Percentiles rank a stretch among this genome's conserved stretches.
Evolutionary conservation across 177 flowering plant species (phyloP).

Genomic region (Vitis hybrid): DNA sequence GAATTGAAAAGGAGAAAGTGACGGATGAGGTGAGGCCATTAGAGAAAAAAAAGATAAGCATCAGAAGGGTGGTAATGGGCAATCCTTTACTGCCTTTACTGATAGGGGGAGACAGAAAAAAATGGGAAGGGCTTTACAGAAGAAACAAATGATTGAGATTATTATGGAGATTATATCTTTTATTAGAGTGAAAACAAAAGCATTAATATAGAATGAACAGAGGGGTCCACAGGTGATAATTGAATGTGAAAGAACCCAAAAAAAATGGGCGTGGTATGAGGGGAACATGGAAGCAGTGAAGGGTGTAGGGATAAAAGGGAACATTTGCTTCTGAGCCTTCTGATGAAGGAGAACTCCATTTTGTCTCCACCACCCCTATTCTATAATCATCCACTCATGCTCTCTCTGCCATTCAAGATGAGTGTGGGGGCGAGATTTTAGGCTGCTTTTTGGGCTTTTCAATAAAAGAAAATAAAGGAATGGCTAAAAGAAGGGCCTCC

Average conservation of each 20-base stretch:
- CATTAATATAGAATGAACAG: not conserved
- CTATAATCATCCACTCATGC: not conserved
- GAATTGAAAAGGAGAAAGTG: too few relatives aligned
- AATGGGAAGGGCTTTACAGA: slow-evolving; percentile 14
- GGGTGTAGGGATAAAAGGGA: slow-evolving; percentile 26
- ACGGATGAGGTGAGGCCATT: too few relatives aligned
- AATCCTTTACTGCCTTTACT: not conserved
- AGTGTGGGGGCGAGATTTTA: slow-evolving; percentile 7
- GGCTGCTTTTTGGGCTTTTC: slow-evolving; percentile 13
- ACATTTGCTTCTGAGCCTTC: slow-evolving; percentile 24
- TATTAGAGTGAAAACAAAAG: slow-evolving; percentile 13
- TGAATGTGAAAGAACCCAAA: slow-evolving; percentile 18
- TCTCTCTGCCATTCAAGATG: not conserved
- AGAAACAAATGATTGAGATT: slow-evolving; percentile 27
- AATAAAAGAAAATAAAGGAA: not conserved
- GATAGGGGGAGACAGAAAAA: not conserved
- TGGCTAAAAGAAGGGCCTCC: not conserved
- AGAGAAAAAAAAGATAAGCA: not conserved
- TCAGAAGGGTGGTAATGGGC: not conserved
- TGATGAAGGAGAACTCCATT: slow-evolving; percentile 9
- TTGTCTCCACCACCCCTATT: slow-evolving; percentile 13
- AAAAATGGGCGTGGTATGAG: slow-evolving; percentile 25
- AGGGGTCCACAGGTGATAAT: slow-evolving; percentile 16
- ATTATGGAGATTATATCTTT: slow-evolving; percentile 9
- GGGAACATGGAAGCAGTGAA: slow-evolving; percentile 31